phyloP scores from a whole-genome alignment of 2,329 filamentous ascomycete species.

The Mariannaea elegans region DNA sequence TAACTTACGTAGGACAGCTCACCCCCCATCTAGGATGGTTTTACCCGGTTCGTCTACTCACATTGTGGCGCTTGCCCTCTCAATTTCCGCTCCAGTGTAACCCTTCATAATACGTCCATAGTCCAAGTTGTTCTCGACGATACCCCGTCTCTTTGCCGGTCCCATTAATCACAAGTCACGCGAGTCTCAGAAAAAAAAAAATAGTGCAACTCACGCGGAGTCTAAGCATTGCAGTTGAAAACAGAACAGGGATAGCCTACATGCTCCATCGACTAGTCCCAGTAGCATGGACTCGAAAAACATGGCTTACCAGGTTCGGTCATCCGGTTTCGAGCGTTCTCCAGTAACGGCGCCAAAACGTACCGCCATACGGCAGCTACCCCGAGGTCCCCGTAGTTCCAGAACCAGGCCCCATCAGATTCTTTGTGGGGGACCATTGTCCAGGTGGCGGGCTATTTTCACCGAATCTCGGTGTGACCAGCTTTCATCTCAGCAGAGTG shows the following conservation, averaged over 20 bases:
- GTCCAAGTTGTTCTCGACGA: background rate
- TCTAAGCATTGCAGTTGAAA: constrained; percentile 3
- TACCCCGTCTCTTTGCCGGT: background rate
- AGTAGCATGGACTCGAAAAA: constrained; percentile 7
- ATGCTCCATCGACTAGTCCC: constrained; percentile 1
- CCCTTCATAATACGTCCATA: background rate
- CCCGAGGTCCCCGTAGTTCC: constrained; percentile 10
- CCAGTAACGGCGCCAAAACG: background rate
- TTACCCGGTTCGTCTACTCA: constrained; percentile 9
- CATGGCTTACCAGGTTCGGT: constrained; percentile 9
- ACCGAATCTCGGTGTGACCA: constrained; percentile 6
- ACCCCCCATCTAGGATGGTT: background rate
- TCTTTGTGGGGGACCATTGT: constrained; percentile 11
- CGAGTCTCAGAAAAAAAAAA: constrained; percentile 12
- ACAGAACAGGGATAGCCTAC: constrained; percentile 17
- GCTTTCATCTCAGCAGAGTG: background rate
- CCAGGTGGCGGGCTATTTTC: constrained; percentile 5
- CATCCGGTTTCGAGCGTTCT: background rate
- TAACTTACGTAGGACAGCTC: too few relatives aligned
- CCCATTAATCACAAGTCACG: constrained; percentile 16
- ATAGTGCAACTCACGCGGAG: background rate
- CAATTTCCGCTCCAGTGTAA: constrained; percentile 4
- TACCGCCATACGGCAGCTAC: constrained; percentile 9
- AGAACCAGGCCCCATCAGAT: constrained; percentile 6
- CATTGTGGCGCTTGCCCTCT: constrained; percentile 17